Percentiles rank a stretch among this genome's conserved stretches.
Evolutionary conservation across 1,139 yeast genomes (phyloP).

Genomic region (Tardiomyces depauwii): DNA sequence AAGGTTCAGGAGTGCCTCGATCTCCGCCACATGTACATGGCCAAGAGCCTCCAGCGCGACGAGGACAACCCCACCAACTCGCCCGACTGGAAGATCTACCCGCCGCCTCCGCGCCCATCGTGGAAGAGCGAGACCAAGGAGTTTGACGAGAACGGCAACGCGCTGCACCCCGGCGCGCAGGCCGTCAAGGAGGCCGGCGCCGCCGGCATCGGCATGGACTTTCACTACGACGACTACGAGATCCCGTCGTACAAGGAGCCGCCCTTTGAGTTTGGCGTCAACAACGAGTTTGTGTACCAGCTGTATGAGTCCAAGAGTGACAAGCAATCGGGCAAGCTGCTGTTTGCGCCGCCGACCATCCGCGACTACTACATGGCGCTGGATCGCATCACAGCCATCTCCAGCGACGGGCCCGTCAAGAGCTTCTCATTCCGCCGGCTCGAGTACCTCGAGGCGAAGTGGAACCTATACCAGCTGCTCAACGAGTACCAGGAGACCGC

Average conservation of each 20-base stretch:
- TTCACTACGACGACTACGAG: slow-evolving; percentile 46
- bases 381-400: slow-evolving; percentile 54
- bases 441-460: slow-evolving; percentile 90
- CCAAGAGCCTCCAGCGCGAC: slow-evolving; percentile 59
- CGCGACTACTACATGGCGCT: slow-evolving; percentile 77
- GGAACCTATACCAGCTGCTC: slow-evolving; percentile 80
- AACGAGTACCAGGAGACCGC: slow-evolving; percentile 91
- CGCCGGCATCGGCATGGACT: slow-evolving; percentile 36
- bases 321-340: slow-evolving; percentile 13
- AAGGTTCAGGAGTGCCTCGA: slow-evolving; percentile 65
- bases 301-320: slow-evolving; percentile 35
- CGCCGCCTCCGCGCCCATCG: slow-evolving; percentile 89
- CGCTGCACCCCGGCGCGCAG: slow-evolving; percentile 1
- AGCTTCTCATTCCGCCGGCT: slow-evolving; percentile 91
- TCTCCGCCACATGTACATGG: slow-evolving; percentile 66
- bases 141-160: slow-evolving; percentile 24
- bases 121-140: slow-evolving; percentile 65
- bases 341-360: slow-evolving; percentile 63
- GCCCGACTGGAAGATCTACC: slow-evolving; percentile 67
- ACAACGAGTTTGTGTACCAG: slow-evolving; percentile 59
- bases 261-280: slow-evolving; percentile 33
- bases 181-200: slow-evolving; percentile 10
- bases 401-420: slow-evolving; percentile 95
- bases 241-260: slow-evolving; percentile 53
- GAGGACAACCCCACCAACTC: slow-evolving; percentile 74